phyloP scores from a whole-genome alignment of 306 rosid genomes.

The Leucaena leucocephala region DNA sequence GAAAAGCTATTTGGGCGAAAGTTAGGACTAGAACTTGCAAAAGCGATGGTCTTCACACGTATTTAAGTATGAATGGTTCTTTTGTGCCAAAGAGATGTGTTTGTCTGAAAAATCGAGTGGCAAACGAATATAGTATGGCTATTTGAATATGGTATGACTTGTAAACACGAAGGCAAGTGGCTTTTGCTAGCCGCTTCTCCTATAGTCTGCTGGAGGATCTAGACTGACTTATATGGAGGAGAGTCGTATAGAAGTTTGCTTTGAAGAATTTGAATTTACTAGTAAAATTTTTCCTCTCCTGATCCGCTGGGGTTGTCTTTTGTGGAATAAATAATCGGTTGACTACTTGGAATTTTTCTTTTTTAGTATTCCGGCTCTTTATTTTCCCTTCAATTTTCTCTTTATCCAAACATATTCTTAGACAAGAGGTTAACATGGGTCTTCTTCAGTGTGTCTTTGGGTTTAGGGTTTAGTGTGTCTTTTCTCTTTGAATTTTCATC shows the following conservation, averaged over 20 bases:
- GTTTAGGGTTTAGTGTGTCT: too few relatives aligned
- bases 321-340: background rate
- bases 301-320: background rate
- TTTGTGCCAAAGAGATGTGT: background rate
- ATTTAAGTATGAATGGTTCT: background rate
- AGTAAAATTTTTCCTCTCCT: background rate
- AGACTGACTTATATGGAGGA: too few relatives aligned
- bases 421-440: too few relatives aligned
- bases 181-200: background rate
- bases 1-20: slow-evolving; percentile 63
- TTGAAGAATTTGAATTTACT: background rate
- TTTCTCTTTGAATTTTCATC: too few relatives aligned
- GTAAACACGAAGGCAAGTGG: background rate
- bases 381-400: too few relatives aligned
- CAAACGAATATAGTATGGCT: background rate
- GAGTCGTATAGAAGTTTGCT: background rate
- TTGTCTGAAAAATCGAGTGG: slow-evolving; percentile 34
- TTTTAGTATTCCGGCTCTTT: too few relatives aligned
- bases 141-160: background rate
- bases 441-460: too few relatives aligned
- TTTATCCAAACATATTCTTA: too few relatives aligned
- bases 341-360: background rate
- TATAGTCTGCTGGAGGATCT: background rate
- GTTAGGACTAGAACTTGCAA: slow-evolving; percentile 53
- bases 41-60: slow-evolving; percentile 45